Evolutionary conservation across 2,329 filamentous ascomycete species (phyloP), one percentile per base, ranked within the genome.

Genomic region (Claviceps purpurea): DNA sequence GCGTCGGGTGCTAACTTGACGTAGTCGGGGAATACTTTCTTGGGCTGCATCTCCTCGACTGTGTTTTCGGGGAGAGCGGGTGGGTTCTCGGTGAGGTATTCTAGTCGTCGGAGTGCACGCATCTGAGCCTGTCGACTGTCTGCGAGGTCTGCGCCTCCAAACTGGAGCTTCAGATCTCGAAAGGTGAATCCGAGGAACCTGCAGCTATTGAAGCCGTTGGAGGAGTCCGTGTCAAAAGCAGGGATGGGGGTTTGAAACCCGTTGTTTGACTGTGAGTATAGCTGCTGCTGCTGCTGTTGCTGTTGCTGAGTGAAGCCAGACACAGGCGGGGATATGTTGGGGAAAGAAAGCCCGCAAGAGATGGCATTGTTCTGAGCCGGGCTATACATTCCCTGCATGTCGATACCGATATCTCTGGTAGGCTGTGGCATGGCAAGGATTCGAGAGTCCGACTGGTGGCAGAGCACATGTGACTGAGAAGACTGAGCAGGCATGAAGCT

Each of bases 51-150:
- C 5, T 60, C 59, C 1, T 52, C 50, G 7, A 68, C 53, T 6
- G 50, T 50, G 20, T 62, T 58, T 0, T 55, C 54, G 0, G 68
- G 66, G 0, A 68, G 59, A 0, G 60, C 54, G 0, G 68, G 63
- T 4, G 63, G 62, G 5, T 50, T 50, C 7, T 18, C 18, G 2
- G 24, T 18, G 11, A 40, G 42, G 16, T 16, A 8, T 5, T 46
- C 20, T 11, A 50, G 42, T 26, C 30, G 41, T 14, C 3, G 14
- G 20, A 50, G 18, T 7, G n/a, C 49, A 5, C 20, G 42, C 11
- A 18, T 1, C 34, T 46, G 14, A 14, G 22, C 22, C 34, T 40
- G 20, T 26, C 34, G 34, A 40, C 10, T n/a, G 24, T 50, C 49
- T 26, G 10, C 20, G 10, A 16, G 16, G 5, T 26, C 20, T 22